Evolutionary conservation across 2,329 filamentous ascomycete species (phyloP).

Genomic region (Torrubiellomyces zombiae): DNA sequence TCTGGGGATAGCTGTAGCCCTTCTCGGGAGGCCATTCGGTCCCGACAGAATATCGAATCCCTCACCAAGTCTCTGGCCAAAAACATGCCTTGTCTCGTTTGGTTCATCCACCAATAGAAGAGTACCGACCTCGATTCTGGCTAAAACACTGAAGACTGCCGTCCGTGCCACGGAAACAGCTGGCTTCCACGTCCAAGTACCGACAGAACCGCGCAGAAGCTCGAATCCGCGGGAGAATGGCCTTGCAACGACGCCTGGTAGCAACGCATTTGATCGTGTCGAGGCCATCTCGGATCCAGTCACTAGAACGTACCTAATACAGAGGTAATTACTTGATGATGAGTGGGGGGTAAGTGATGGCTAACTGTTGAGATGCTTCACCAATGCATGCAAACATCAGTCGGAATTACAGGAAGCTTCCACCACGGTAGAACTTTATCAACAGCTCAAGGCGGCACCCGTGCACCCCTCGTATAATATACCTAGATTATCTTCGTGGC

Average conservation of each 20-base stretch:
- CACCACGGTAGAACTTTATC: no score
- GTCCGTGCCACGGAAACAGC: constrained; percentile 28
- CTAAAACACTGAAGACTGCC: constrained; percentile 26
- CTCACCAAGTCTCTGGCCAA: constrained; percentile 26
- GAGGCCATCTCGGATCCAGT: no score
- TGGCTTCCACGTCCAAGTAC: constrained; percentile 29
- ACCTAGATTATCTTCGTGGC: no score
- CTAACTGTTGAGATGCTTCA: no score
- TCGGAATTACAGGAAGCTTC: no score
- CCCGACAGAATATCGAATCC: constrained; percentile 19
- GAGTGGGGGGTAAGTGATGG: no score
- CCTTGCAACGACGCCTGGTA: constrained; percentile 20
- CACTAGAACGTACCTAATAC: no score
- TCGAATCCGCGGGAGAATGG: constrained; percentile 23
- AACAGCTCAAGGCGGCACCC: no score
- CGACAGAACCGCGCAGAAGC: constrained; percentile 23
- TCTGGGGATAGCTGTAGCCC: constrained; percentile 17
- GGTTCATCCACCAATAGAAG: constrained; percentile 31
- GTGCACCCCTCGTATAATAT: no score
- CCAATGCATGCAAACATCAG: no score
- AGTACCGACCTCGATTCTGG: constrained; percentile 29
- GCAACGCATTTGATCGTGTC: constrained; percentile 11
- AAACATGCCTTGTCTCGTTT: constrained; percentile 21
- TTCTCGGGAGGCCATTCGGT: constrained; percentile 17
- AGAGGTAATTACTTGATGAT: no score